phyloP scores from a whole-genome alignment of 306 rosid genomes.

The Calophaca sinica region DNA sequence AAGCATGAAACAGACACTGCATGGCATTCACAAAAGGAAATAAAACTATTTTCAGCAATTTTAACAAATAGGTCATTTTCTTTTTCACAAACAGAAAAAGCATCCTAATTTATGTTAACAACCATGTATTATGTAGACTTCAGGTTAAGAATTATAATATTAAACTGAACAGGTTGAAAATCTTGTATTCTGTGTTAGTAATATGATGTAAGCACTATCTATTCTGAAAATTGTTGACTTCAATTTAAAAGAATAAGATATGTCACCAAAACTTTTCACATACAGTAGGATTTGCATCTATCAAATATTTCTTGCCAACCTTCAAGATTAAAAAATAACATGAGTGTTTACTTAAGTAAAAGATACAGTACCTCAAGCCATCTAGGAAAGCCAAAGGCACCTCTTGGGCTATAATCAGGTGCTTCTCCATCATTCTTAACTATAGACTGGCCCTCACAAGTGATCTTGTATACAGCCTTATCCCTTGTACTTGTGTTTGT shows the following conservation, averaged over 20 bases:
- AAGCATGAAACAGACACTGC: constrained; percentile 2
- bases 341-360: constrained; percentile 19
- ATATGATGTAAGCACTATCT: constrained; percentile 25
- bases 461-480: constrained; percentile 68
- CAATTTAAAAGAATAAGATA: constrained; percentile 25
- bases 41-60: constrained; percentile 5
- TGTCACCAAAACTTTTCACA: constrained; percentile 31
- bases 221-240: constrained; percentile 23
- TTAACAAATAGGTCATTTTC: constrained; percentile 4
- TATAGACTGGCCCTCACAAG: constrained; percentile 72
- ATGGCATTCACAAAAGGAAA: constrained; percentile 16
- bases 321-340: constrained; percentile 9
- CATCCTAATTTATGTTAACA: constrained; percentile 22
- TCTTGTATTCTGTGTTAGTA: constrained; percentile 9
- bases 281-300: constrained; percentile 35
- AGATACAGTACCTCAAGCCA: constrained; percentile 88
- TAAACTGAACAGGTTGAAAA: constrained; percentile 18
- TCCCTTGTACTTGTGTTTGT: constrained; percentile 71
- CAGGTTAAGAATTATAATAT: constrained; percentile 15
- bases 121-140: not conserved
- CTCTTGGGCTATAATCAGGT: constrained; percentile 67
- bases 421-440: constrained; percentile 69
- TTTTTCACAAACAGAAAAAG: constrained; percentile 33
- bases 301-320: constrained; percentile 11
- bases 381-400: constrained; percentile 88